phyloP scores from a whole-genome alignment of 495 filamentous ascomycete species.

The Xylaria longipes region DNA sequence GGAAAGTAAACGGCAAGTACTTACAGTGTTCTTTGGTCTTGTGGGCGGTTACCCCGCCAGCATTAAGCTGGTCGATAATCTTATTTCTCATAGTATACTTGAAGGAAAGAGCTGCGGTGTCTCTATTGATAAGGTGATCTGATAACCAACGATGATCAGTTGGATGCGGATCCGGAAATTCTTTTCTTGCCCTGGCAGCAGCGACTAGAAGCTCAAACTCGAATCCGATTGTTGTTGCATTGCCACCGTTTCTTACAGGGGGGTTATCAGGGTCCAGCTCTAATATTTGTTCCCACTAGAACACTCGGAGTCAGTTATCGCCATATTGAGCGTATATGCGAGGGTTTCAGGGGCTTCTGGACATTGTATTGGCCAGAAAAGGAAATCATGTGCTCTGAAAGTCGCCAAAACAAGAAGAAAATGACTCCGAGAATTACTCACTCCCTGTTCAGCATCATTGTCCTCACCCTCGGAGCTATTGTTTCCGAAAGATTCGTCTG shows the following conservation, averaged over 20 bases:
- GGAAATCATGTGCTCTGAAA: too few relatives aligned
- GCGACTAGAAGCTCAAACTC: slow-evolving; percentile 33
- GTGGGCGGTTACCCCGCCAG: neutral
- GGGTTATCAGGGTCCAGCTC: neutral
- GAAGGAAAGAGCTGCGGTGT: neutral
- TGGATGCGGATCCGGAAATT: slow-evolving; percentile 26
- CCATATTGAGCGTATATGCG: too few relatives aligned
- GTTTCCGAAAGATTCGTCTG: too few relatives aligned
- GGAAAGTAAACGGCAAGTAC: neutral
- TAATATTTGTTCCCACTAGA: neutral
- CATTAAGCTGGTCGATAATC: slow-evolving; percentile 26
- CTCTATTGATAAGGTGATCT: neutral
- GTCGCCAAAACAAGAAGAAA: too few relatives aligned
- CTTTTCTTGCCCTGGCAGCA: neutral
- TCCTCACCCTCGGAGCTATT: neutral
- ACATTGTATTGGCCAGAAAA: too few relatives aligned
- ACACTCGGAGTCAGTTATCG: too few relatives aligned
- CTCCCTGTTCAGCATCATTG: neutral
- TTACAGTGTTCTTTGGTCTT: slow-evolving; percentile 12
- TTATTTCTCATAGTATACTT: slow-evolving; percentile 23
- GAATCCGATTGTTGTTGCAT: slow-evolving; percentile 31
- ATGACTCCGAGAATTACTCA: too few relatives aligned
- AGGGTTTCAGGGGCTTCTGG: too few relatives aligned
- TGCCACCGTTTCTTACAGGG: neutral
- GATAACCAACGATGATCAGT: slow-evolving; percentile 20